phyloP scores from a whole-genome alignment of 2,329 filamentous ascomycete genomes.

The Polychaeton citri region DNA sequence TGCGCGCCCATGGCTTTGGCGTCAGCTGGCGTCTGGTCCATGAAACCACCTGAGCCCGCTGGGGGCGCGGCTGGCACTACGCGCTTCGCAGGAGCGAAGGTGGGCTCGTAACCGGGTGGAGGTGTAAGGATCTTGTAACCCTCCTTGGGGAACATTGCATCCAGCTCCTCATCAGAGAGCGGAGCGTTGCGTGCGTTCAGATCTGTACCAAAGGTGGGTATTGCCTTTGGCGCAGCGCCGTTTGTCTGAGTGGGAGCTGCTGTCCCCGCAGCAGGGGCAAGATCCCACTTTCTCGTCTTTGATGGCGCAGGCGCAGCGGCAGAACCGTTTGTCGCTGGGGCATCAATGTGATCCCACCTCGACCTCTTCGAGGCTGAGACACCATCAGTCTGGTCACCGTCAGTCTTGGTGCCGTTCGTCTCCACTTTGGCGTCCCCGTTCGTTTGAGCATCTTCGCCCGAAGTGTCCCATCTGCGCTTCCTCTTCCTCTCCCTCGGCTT shows the following conservation, averaged over 20 bases:
- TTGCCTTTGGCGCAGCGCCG: constrained; percentile 66
- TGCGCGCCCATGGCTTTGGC: constrained; percentile 74
- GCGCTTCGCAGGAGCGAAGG: constrained; percentile 63
- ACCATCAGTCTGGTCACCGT: not conserved
- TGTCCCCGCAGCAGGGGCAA: constrained; percentile 54
- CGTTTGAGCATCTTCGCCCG: constrained; percentile 36
- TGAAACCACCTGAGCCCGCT: constrained; percentile 63
- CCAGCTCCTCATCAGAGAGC: constrained; percentile 85
- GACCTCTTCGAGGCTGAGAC: constrained; percentile 47
- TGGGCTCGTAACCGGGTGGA: constrained; percentile 80
- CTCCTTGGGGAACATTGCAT: constrained; percentile 77
- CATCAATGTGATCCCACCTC: constrained; percentile 75
- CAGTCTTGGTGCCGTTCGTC: constrained; percentile 22
- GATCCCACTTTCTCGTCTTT: constrained; percentile 63
- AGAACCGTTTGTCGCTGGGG: constrained; percentile 36
- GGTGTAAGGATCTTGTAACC: constrained; percentile 88
- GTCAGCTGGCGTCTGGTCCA: constrained; percentile 93
- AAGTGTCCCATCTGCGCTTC: constrained; percentile 79
- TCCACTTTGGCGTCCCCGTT: constrained; percentile 23
- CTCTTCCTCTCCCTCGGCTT: constrained; percentile 67
- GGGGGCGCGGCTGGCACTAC: constrained; percentile 60
- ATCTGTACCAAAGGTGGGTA: constrained; percentile 71
- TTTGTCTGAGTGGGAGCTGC: constrained; percentile 52
- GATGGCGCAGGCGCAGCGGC: constrained; percentile 40
- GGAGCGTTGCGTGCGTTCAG: constrained; percentile 65